Conservation (phyloP, 768 basidiomycete species). For the Scleroderma citrinum region DNA sequence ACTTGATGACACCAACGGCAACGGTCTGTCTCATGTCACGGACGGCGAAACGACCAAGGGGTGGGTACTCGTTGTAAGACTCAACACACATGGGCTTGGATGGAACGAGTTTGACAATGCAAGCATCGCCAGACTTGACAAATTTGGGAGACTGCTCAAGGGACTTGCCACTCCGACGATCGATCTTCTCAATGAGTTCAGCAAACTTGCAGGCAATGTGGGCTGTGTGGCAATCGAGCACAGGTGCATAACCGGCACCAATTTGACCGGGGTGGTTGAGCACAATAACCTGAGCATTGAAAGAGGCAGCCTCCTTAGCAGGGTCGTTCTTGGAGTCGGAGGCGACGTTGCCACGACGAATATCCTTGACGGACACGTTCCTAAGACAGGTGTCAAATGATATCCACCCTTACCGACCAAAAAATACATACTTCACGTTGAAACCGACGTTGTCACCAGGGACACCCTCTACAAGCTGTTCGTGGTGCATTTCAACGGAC, state of each 20-base stretch:
- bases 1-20: constrained; percentile 98
- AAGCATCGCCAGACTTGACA: constrained; percentile 99
- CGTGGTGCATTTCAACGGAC: constrained; percentile 99
- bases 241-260: constrained; percentile 97
- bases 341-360: constrained; percentile 98
- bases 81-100: constrained; percentile 96
- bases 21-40: constrained; percentile 99
- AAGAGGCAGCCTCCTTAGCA: constrained; percentile 97
- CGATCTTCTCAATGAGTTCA: constrained; percentile 98
- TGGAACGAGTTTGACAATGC: constrained; percentile 95
- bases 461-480: constrained; percentile 88
- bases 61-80: constrained; percentile 96
- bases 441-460: constrained; percentile 99
- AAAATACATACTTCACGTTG: constrained; percentile 80
- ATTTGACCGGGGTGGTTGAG: constrained; percentile 99
- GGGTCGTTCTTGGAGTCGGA: constrained; percentile 99
- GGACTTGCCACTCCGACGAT: constrained; percentile 94
- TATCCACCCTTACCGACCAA: neutral
- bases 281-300: constrained; percentile 99
- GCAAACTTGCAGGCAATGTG: constrained; percentile 99
- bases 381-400: constrained; percentile 33
- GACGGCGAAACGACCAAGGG: constrained; percentile 98
- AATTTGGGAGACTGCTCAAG: constrained; percentile 89
- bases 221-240: constrained; percentile 99
- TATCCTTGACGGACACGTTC: constrained; percentile 99